phyloP scores from a whole-genome alignment of 192 early-diverging fungal species.

The Linnemannia zychae region DNA sequence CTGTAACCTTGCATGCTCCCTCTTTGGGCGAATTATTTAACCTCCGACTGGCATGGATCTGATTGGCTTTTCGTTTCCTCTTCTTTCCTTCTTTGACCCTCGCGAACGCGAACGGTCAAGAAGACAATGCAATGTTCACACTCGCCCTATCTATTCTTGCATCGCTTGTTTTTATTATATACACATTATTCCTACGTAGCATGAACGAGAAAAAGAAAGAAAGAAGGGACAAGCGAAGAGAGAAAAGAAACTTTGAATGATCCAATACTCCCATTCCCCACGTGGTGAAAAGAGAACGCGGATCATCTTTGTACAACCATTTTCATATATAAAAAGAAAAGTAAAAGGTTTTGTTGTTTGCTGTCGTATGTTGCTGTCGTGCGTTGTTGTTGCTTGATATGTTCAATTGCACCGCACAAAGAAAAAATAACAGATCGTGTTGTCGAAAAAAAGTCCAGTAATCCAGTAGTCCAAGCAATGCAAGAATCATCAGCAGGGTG shows the following conservation, averaged over 20 bases:
- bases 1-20: background rate
- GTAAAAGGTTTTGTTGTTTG: background rate
- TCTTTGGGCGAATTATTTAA: background rate
- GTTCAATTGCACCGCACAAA: background rate
- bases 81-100: too few relatives aligned
- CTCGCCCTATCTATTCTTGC: background rate
- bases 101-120: background rate
- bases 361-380: background rate
- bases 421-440: background rate
- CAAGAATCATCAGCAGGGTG: background rate
- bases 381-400: background rate
- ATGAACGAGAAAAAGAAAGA: background rate
- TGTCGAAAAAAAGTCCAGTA: background rate
- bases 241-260: background rate
- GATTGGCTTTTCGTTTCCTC: background rate
- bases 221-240: background rate
- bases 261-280: background rate
- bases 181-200: background rate
- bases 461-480: background rate
- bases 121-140: background rate
- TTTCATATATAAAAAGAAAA: background rate
- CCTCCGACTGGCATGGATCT: background rate
- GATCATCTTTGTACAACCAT: slow-evolving; percentile 4
- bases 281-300: background rate
- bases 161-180: background rate